Conservation (phyloP, 2,329 filamentous ascomycete genomes). For the Fusarium caatingaense region DNA sequence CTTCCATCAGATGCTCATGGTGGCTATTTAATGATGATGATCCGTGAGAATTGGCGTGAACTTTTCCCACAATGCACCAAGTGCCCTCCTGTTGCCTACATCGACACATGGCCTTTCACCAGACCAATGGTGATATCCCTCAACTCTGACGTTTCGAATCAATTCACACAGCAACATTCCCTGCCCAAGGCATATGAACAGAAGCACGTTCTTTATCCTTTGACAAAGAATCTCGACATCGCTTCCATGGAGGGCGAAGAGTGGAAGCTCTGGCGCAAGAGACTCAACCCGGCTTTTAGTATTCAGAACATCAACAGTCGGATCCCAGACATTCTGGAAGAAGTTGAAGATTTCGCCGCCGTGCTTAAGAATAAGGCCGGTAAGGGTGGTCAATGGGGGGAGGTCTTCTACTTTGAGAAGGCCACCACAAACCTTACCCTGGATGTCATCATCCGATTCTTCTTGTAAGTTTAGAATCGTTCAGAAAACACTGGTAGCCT, state of each 20-base stretch:
- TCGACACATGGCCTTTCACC: slow-evolving; percentile 48
- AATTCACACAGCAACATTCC: slow-evolving; percentile 39
- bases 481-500: neutral
- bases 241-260: slow-evolving; percentile 47
- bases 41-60: slow-evolving; percentile 33
- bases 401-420: slow-evolving; percentile 49
- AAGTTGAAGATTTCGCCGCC: slow-evolving; percentile 52
- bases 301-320: slow-evolving; percentile 50
- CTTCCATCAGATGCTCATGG: slow-evolving; percentile 33
- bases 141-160: slow-evolving; percentile 33
- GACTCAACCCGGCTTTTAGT: slow-evolving; percentile 54
- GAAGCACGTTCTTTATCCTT: slow-evolving; percentile 43
- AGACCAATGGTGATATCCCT: slow-evolving; percentile 33
- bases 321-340: slow-evolving; percentile 53
- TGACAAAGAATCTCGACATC: slow-evolving; percentile 50
- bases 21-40: slow-evolving; percentile 27
- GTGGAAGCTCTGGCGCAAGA: slow-evolving; percentile 47
- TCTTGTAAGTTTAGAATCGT: slow-evolving; percentile 42
- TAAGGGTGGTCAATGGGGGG: slow-evolving; percentile 10
- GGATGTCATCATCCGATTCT: slow-evolving; percentile 54
- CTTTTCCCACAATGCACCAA: slow-evolving; percentile 33
- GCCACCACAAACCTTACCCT: slow-evolving; percentile 54
- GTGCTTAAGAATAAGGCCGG: slow-evolving; percentile 25
- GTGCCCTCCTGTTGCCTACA: slow-evolving; percentile 44
- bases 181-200: slow-evolving; percentile 46